Percentiles rank a stretch among this genome's conserved stretches.
Evolutionary conservation across 495 filamentous ascomycete species (phyloP).

Genomic region (Podospora anserina): DNA sequence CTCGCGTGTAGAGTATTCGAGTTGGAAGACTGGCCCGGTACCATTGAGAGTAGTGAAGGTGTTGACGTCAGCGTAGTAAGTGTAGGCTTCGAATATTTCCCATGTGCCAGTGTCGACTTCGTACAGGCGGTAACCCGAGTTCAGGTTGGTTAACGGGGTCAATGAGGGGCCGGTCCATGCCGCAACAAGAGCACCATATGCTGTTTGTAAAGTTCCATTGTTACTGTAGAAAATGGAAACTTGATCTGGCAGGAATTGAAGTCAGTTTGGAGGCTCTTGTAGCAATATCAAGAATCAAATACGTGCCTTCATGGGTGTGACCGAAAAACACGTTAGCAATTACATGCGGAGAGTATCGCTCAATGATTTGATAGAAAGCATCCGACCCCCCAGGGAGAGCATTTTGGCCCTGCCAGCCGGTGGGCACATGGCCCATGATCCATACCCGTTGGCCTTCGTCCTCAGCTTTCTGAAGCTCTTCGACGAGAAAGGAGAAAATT

Average conservation of each 20-base stretch:
- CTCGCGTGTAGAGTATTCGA: conserved; percentile 57
- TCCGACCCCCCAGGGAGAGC: conserved; percentile 50
- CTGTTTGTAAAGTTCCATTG: conserved; percentile 43
- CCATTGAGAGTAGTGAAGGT: conserved; percentile 36
- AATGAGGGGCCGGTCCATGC: conserved; percentile 54
- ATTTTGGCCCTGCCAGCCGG: conserved; percentile 52
- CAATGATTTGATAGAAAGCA: conserved; percentile 56
- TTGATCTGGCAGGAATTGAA: conserved; percentile 26
- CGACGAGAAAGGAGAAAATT: conserved; percentile 49
- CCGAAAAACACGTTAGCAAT: conserved; percentile 57
- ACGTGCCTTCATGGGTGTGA: conserved; percentile 52
- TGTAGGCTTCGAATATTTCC: conserved; percentile 52
- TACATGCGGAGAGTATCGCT: conserved; percentile 54
- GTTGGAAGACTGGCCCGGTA: conserved; percentile 43
- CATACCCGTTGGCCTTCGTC: conserved; percentile 51
- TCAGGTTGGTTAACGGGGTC: conserved; percentile 54
- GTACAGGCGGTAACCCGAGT: conserved; percentile 55
- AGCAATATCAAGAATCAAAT: neutral
- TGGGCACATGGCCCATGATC: conserved; percentile 54
- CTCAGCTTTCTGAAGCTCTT: conserved; percentile 53
- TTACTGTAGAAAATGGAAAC: conserved; percentile 53
- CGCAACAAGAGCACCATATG: conserved; percentile 40
- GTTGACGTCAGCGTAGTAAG: conserved; percentile 51
- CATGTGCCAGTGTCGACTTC: conserved; percentile 54
- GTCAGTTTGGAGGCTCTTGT: neutral